Base-by-base conservation (phyloP, 2,329 filamentous ascomycete species). In the Lomentospora prolificans region DNA sequence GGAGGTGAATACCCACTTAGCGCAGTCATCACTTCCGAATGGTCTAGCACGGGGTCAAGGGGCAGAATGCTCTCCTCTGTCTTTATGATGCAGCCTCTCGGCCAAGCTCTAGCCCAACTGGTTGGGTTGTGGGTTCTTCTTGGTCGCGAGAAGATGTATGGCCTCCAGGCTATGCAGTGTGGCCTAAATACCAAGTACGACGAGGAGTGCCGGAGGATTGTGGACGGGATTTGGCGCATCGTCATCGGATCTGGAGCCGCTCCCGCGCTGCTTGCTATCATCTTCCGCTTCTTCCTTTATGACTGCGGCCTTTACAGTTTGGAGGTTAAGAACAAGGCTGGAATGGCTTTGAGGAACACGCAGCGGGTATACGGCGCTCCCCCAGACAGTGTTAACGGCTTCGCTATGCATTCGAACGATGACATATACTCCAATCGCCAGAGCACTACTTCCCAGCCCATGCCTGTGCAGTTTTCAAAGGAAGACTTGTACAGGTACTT, bases 41-140 rank as follows among this genome's bases (percentile, higher is more conserved):
- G 77, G 71, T 72, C 77, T 4, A 79, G 76, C 55, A 86, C 81
- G 0, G 78, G 77, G 51, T 82, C 82, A n/a, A 73, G 84, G 51
- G 79, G 79, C n/a, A 80, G 76, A 19, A 87, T 87, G 84, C 71
- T 87, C 60, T 80, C 84, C 4, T 77, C 77, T 3, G 82, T 87
- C 30, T 87, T 87, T 64, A 75, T 85, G 61, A 86, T 85, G 79
- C 84, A 87, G 61, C 82, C 84, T 1, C 69, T 87, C 7, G 84
- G 84, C 4, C 84, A 87, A 63, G 78, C 85, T 2, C 72, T 84
- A 1, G 83, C 83, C 12, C 83, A 85, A 59, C 66, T 85, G 4
- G 79, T 86, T 9, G 80, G 80, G 3, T 67, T 85, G 3, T 75
- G 71, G 67, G 76, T 79, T 8, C 64, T 78, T 9, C 67, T 79